Percentiles rank a stretch among this genome's conserved stretches.
Conservation (phyloP, 768 basidiomycete species). For the Suillus hirtellus region DNA sequence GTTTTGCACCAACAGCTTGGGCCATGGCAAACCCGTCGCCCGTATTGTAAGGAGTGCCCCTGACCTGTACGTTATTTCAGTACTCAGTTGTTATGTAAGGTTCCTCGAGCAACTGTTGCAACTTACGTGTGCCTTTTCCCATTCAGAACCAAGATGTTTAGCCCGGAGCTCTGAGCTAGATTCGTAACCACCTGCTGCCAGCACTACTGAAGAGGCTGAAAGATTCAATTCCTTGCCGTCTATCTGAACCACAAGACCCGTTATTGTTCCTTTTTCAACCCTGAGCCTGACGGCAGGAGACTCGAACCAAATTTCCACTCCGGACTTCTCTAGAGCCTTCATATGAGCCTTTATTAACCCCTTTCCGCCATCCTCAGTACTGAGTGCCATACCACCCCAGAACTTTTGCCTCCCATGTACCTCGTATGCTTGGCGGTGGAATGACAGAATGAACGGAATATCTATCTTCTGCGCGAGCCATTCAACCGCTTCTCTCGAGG, state of each 20-base stretch:
- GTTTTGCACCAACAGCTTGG: slow-evolving; percentile 47
- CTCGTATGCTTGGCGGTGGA: slow-evolving; percentile 68
- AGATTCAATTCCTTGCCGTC: slow-evolving; percentile 40
- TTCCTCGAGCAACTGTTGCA: not conserved
- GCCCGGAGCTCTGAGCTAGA: slow-evolving; percentile 51
- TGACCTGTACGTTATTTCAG: slow-evolving; percentile 42
- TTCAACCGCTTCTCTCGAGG: slow-evolving; percentile 53
- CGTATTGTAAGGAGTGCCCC: slow-evolving; percentile 72
- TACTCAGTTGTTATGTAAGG: not conserved
- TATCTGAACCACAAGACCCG: slow-evolving; percentile 47
- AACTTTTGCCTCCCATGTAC: slow-evolving; percentile 63
- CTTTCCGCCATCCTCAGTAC: slow-evolving; percentile 66
- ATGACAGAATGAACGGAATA: slow-evolving; percentile 58
- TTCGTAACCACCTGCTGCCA: slow-evolving; percentile 71
- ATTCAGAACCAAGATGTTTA: slow-evolving; percentile 57
- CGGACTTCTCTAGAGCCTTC: slow-evolving; percentile 45
- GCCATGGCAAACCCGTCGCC: slow-evolving; percentile 65
- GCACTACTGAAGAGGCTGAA: slow-evolving; percentile 46
- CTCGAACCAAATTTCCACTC: slow-evolving; percentile 60
- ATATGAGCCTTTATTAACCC: slow-evolving; percentile 62
- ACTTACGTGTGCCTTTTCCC: slow-evolving; percentile 57
- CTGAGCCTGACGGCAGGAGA: slow-evolving; percentile 42
- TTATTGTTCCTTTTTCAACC: slow-evolving; percentile 39
- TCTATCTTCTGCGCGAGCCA: slow-evolving; percentile 57
- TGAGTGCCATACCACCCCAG: slow-evolving; percentile 69